Evolutionary conservation across 352 stramenopile genomes (phyloP).

Genomic region (Globisporangium emineosum): DNA sequence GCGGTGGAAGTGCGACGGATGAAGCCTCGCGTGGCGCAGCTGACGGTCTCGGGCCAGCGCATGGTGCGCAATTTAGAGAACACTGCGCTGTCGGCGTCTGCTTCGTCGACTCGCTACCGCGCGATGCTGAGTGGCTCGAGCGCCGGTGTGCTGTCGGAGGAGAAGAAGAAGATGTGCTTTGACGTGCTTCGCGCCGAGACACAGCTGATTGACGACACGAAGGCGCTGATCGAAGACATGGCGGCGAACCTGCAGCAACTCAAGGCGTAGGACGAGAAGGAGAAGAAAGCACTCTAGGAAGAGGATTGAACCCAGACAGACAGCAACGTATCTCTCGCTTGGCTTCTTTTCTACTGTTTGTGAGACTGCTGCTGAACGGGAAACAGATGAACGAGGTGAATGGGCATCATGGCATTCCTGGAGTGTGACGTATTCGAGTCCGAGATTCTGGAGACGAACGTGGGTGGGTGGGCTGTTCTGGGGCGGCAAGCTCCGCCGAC

Average conservation of each 20-base stretch:
- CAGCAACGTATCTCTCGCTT: no score
- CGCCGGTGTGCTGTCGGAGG: conserved; percentile 37
- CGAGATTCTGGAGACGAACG: no score
- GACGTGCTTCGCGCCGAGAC: conserved; percentile 78
- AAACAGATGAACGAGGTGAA: no score
- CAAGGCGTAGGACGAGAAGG: conserved; percentile 19
- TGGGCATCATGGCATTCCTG: no score
- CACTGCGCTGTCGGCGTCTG: conserved; percentile 22
- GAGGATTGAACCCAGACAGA: no score
- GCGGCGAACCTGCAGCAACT: conserved; percentile 46
- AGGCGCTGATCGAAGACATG: conserved; percentile 66
- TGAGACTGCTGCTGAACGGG: no score
- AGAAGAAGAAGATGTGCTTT: conserved; percentile 83
- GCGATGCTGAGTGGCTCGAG: conserved; percentile 4
- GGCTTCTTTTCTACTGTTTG: no score
- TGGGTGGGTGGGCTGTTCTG: no score
- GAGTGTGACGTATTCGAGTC: no score
- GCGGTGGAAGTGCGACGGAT: conserved; percentile 59
- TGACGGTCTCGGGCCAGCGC: conserved; percentile 64
- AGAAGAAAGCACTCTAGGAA: not conserved
- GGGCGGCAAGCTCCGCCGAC: no score
- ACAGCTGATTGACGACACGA: conserved; percentile 79
- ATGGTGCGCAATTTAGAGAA: conserved; percentile 54
- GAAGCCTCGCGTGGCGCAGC: conserved; percentile 65
- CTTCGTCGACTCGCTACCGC: conserved; percentile 17